A percentile compares a stretch with the other conserved stretches of the same genome.
Conservation (phyloP, 306 rosid genomes). For the Begonia fuchsioides region DNA sequence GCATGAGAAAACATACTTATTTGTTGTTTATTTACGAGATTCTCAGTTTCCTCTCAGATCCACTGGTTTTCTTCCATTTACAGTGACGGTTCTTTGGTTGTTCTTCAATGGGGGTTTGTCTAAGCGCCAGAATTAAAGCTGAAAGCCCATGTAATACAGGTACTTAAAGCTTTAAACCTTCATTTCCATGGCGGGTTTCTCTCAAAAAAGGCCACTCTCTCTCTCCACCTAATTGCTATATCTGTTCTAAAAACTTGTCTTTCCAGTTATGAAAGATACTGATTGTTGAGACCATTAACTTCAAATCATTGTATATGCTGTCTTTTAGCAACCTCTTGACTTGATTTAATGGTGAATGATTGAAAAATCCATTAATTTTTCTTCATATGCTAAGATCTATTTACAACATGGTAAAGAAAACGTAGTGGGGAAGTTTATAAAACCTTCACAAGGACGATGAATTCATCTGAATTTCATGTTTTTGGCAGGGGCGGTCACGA, state of each 20-base stretch:
- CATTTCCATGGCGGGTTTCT: neutral
- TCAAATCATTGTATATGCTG: neutral
- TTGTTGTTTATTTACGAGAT: neutral
- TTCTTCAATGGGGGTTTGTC: constrained; percentile 34
- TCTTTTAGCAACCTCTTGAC: neutral
- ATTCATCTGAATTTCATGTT: too few relatives aligned
- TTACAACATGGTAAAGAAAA: neutral
- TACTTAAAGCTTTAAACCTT: constrained; percentile 6
- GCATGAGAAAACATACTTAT: too few relatives aligned
- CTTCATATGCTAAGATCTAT: neutral
- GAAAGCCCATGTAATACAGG: constrained; percentile 34
- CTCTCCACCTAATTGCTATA: neutral
- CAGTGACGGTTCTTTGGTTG: constrained; percentile 9
- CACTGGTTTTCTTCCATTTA: neutral
- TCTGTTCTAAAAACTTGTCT: too few relatives aligned
- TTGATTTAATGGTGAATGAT: neutral
- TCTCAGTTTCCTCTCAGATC: neutral
- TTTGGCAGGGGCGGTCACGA: constrained; percentile 2
- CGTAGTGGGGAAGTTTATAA: too few relatives aligned
- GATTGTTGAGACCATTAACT: neutral
- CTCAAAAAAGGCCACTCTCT: neutral
- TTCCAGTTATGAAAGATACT: too few relatives aligned
- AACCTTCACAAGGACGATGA: neutral
- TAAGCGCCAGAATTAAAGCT: constrained; percentile 37
- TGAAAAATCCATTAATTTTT: too few relatives aligned